phyloP scores from a whole-genome alignment of 257 asterid species.

The Sherardia arvensis region DNA sequence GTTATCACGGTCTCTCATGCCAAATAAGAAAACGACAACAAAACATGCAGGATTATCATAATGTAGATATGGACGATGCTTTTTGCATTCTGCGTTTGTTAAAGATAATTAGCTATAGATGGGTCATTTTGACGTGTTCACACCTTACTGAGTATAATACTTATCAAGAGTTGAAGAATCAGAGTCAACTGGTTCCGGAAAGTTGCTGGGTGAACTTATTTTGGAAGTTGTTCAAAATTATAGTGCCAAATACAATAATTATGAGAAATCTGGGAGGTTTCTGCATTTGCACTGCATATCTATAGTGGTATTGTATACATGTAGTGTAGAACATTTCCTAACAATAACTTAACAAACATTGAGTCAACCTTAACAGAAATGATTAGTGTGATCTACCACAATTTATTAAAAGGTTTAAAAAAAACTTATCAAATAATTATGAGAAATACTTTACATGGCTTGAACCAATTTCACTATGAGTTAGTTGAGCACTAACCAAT shows the following conservation, averaged over 20 bases:
- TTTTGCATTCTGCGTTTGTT: too few relatives aligned
- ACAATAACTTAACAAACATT: neutral
- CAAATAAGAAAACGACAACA: neutral
- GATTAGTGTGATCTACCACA: neutral
- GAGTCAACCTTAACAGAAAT: neutral
- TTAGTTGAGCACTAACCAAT: neutral
- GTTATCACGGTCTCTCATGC: too few relatives aligned
- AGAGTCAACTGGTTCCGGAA: slow-evolving; percentile 8
- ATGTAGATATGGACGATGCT: neutral
- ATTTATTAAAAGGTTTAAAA: too few relatives aligned
- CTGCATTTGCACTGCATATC: neutral
- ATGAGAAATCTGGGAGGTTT: neutral
- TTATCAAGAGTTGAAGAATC: neutral
- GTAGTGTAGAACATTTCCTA: too few relatives aligned
- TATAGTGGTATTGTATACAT: too few relatives aligned
- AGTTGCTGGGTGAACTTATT: neutral
- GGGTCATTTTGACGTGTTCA: neutral
- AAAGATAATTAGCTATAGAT: neutral
- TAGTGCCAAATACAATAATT: neutral
- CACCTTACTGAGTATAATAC: slow-evolving; percentile 1
- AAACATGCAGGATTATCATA: neutral
- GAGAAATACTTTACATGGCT: too few relatives aligned
- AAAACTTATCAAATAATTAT: too few relatives aligned
- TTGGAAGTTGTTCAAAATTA: neutral
- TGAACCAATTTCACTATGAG: neutral